Evolutionary conservation across 192 early-diverging fungal genomes (phyloP).

Genomic region (Backusella parvicylindrica): DNA sequence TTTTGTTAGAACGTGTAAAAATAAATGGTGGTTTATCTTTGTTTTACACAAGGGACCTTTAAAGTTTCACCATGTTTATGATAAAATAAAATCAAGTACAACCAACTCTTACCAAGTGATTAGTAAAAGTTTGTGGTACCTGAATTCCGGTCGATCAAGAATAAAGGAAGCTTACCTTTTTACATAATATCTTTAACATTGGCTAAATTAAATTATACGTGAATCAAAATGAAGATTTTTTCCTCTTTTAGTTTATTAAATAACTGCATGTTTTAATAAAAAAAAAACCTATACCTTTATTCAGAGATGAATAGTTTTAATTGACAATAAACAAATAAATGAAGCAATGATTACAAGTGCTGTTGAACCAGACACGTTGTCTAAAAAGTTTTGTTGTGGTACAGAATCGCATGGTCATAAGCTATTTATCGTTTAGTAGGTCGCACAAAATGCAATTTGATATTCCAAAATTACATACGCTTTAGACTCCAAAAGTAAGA

Average conservation of each 20-base stretch:
- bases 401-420: background rate
- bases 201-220: background rate
- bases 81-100: background rate
- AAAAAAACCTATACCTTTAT: background rate
- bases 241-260: background rate
- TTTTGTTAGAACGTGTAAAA: background rate
- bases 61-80: background rate
- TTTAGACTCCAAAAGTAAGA: background rate
- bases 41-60: background rate
- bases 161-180: background rate
- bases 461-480: background rate
- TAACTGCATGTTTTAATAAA: background rate
- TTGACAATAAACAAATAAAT: background rate
- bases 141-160: background rate
- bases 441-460: constrained; percentile 1
- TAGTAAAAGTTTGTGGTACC: background rate
- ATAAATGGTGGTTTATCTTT: background rate
- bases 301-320: background rate
- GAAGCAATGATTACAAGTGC: background rate
- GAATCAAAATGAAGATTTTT: background rate
- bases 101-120: background rate
- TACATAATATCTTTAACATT: background rate
- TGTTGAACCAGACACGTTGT: background rate
- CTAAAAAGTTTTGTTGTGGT: background rate
- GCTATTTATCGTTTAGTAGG: constrained; percentile 1